phyloP scores from a whole-genome alignment of 108 stramenopile genomes.

The Nannochloropsis granulata region DNA sequence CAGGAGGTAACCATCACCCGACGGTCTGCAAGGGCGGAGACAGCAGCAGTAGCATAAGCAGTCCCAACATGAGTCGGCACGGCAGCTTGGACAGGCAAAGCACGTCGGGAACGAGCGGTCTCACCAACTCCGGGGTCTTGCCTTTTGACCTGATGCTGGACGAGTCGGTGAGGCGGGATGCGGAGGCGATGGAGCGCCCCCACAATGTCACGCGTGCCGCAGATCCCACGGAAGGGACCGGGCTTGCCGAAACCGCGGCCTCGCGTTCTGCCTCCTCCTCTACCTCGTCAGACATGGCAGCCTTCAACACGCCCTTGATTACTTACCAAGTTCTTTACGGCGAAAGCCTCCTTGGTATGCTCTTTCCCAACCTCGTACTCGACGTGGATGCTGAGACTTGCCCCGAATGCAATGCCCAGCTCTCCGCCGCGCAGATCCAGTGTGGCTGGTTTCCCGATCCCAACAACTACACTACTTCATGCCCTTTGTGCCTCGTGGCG shows the following conservation, averaged over 20 bases:
- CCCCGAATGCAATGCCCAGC: slow-evolving; percentile 2
- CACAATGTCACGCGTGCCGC: background rate
- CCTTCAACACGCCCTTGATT: background rate
- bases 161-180: background rate
- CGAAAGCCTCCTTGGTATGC: slow-evolving; percentile 17
- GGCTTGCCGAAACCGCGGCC: background rate
- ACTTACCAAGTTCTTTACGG: slow-evolving; percentile 7
- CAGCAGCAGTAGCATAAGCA: background rate
- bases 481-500: background rate
- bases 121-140: background rate
- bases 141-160: background rate
- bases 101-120: background rate
- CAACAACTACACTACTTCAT: slow-evolving; percentile 26
- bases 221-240: background rate
- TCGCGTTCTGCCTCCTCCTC: background rate
- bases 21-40: background rate
- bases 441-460: slow-evolving; percentile 20
- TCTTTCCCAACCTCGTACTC: slow-evolving; percentile 16
- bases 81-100: background rate
- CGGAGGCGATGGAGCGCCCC: background rate
- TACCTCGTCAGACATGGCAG: background rate
- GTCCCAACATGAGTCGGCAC: background rate
- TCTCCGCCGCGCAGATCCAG: slow-evolving; percentile 1
- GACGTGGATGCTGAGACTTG: slow-evolving; percentile 24
- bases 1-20: background rate